Conservation (phyloP, 805 yeast species). For the Candida ficus region DNA sequence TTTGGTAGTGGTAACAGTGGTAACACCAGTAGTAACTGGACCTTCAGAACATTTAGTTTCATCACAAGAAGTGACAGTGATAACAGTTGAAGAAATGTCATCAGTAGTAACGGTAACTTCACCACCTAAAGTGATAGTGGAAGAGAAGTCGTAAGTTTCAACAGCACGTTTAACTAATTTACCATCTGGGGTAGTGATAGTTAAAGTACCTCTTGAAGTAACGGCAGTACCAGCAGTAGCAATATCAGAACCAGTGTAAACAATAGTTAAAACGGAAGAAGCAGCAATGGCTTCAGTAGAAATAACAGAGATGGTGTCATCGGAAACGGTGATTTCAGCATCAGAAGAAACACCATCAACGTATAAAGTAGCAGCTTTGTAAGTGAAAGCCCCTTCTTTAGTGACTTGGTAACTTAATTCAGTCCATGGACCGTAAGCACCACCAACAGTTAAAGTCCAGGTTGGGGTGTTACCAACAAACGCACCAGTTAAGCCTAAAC, state of each 20-base stretch:
- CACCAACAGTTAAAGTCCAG: slow-evolving; percentile 4
- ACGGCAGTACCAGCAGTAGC: not conserved
- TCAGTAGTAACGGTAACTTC: not conserved
- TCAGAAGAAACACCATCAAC: slow-evolving; percentile 9
- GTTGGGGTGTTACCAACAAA: not conserved
- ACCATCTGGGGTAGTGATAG: not conserved
- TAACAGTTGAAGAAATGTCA: not conserved
- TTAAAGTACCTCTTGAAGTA: not conserved
- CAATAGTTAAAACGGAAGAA: slow-evolving; percentile 8
- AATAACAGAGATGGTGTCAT: not conserved
- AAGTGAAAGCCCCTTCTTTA: not conserved
- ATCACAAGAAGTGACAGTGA: not conserved
- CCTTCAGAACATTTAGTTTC: slow-evolving; percentile 1
- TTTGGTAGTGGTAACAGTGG: not conserved
- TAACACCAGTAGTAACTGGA: slow-evolving; percentile 1
- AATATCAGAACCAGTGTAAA: not conserved
- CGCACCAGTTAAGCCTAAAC: not conserved
- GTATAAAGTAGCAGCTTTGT: not conserved
- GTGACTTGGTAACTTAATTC: not conserved
- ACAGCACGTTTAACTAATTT: not conserved
- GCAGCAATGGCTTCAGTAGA: slow-evolving; percentile 8
- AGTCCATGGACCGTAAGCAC: slow-evolving; percentile 4
- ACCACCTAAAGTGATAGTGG: not conserved
- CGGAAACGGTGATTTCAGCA: not conserved
- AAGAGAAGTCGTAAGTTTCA: not conserved